phyloP scores from a whole-genome alignment of 495 filamentous ascomycete species.

The Daldinia grandis region DNA sequence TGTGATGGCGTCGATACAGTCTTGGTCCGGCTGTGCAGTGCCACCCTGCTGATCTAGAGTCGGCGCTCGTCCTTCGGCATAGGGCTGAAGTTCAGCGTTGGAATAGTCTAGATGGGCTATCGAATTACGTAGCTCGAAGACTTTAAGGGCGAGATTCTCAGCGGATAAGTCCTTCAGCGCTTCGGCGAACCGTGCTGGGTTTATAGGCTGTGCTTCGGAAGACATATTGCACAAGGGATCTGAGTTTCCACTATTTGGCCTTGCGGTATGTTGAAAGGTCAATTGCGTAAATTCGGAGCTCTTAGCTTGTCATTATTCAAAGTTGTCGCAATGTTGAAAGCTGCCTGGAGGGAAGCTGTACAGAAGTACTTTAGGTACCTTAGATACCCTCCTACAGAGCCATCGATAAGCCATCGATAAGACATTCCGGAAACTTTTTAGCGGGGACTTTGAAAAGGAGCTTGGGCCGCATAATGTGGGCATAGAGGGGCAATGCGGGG shows the following conservation, averaged over 20 bases:
- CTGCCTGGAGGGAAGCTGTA: slow-evolving; percentile 31
- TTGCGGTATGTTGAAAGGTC: not conserved
- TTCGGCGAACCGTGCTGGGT: slow-evolving; percentile 69
- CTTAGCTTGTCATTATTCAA: not conserved
- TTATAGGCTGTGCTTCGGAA: slow-evolving; percentile 63
- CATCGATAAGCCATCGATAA: slow-evolving; percentile 38
- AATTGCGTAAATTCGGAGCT: not conserved
- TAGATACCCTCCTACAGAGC: not conserved
- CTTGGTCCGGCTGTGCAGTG: slow-evolving; percentile 61
- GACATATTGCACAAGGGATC: slow-evolving; percentile 48
- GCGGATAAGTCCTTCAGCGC: slow-evolving; percentile 78
- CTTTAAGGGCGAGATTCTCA: slow-evolving; percentile 77
- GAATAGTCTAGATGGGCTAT: slow-evolving; percentile 83
- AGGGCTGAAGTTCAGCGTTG: slow-evolving; percentile 75
- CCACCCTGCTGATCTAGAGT: slow-evolving; percentile 33
- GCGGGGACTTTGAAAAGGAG: slow-evolving; percentile 11
- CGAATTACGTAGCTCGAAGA: slow-evolving; percentile 80
- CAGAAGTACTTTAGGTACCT: not conserved
- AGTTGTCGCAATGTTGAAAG: slow-evolving; percentile 36
- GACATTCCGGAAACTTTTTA: slow-evolving; percentile 11
- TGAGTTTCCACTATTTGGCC: not conserved
- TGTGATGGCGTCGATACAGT: slow-evolving; percentile 71
- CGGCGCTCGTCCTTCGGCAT: slow-evolving; percentile 53
- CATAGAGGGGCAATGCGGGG: not conserved
- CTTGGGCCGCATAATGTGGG: not conserved